Base-by-base conservation (phyloP, 2,329 filamentous ascomycete species). In the Fusarium cyanostomum region DNA sequence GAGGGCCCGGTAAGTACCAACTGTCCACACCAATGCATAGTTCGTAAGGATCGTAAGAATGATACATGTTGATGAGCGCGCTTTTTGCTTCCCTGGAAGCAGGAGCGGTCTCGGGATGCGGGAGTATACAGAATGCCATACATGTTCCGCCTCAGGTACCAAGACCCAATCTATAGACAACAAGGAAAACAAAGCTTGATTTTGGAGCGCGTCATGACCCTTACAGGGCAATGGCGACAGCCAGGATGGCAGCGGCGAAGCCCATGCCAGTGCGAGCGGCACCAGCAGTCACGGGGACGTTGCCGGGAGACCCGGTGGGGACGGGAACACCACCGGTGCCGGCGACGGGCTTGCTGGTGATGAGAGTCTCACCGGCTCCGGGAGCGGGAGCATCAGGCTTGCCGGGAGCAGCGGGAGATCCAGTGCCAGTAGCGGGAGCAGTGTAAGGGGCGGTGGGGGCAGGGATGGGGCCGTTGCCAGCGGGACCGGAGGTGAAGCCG, bases 41-140 rank as follows among this genome's bases (percentile, higher is more conserved):
- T 77, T 82, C 80, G 78, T 82, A 84, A 84, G 81, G 82, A 85
- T 84, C 82, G 83, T 85, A 80, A 83, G 81, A 84, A 84, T 79
- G 74, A 75, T 76, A 83, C 71, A 67, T 71, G 59, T 71, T 63
- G 53, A 54, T 59, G 52, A 56, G 58, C 42, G 51, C 59, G 48
- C 54, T 56, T 46, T 39, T 24, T 42, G n/a, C 62, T 66, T 66
- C 44, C 64, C 54, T 48, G 53, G 56, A 62, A 68, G 59, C 56
- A 38, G 38, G 31, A 55, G 51, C 66, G 31, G 18, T 37, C 65
- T 67, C 58, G 38, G 43, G 57, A 50, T 58, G 49, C 62, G 42
- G 53, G 56, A 55, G 56, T 69, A 61, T 64, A 67, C 70, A 68
- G 6, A 52, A 24, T 63, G 52, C 59, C 53, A 70, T 71, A 67